Percentiles rank a stretch among this genome's conserved stretches.
Evolutionary conservation across 495 filamentous ascomycete species (phyloP).

Genomic region (Neurospora sp.): DNA sequence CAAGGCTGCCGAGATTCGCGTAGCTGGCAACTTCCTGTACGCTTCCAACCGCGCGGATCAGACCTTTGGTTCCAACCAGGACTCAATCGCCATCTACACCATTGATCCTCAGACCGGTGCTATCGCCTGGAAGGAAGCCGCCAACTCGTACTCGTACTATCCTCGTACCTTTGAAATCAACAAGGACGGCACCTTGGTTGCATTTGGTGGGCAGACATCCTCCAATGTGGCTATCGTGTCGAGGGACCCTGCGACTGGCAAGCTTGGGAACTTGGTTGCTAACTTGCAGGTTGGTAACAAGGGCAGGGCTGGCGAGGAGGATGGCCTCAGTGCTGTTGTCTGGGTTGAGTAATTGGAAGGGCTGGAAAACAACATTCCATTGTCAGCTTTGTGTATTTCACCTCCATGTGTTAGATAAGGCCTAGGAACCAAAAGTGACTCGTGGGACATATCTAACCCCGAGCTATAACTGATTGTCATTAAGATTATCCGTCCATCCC

Average conservation of each 20-base stretch:
- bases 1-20: constrained; percentile 36
- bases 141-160: constrained; percentile 34
- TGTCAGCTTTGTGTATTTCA: neutral
- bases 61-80: constrained; percentile 30
- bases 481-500: neutral
- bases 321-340: constrained; percentile 35
- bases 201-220: constrained; percentile 54
- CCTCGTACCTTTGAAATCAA: constrained; percentile 54
- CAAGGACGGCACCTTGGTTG: constrained; percentile 48
- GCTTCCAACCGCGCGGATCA: constrained; percentile 35
- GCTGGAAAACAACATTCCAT: neutral
- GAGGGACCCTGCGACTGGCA: constrained; percentile 44
- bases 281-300: constrained; percentile 28
- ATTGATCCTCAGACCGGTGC: constrained; percentile 22
- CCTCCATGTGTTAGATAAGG: neutral
- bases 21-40: constrained; percentile 31
- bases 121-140: constrained; percentile 28
- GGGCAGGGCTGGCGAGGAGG: constrained; percentile 33
- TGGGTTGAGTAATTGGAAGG: constrained; percentile 31
- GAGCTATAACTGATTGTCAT: neutral
- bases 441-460: neutral
- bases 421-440: neutral
- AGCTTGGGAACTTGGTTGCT: constrained; percentile 41
- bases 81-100: constrained; percentile 31
- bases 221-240: constrained; percentile 51